Conservation (phyloP, 1,284 basidiomycete species). For the Ceratobasidium sp. region DNA sequence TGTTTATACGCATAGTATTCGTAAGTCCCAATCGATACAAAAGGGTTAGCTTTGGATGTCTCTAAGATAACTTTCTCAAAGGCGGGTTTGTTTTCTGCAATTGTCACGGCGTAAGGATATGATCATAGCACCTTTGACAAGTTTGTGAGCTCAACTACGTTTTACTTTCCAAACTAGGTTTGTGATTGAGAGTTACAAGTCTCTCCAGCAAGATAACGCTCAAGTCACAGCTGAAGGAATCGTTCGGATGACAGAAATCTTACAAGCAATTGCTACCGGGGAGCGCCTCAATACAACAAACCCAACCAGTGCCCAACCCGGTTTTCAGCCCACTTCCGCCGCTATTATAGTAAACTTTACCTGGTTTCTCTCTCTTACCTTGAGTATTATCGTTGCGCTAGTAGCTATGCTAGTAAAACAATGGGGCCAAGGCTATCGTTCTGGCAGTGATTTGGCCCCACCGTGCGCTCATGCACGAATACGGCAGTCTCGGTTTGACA, state of each 20-base stretch:
- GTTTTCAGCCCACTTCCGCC: background rate
- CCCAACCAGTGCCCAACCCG: background rate
- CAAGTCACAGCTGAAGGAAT: background rate
- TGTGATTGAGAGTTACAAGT: too few relatives aligned
- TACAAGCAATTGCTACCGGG: conserved; percentile 8
- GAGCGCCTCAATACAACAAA: background rate
- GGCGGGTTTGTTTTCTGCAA: conserved; percentile 31
- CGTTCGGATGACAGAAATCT: background rate
- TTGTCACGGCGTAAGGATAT: conserved; percentile 25
- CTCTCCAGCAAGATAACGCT: conserved; percentile 4
- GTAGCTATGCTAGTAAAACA: conserved; percentile 31
- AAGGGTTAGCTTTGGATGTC: too few relatives aligned
- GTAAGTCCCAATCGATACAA: background rate
- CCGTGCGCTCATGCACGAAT: conserved; percentile 25
- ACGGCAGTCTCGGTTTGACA: conserved; percentile 27
- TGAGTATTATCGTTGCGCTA: conserved; percentile 14
- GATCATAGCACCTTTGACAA: background rate
- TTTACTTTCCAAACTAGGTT: background rate
- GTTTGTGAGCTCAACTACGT: background rate
- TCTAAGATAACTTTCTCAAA: too few relatives aligned
- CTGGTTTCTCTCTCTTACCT: conserved; percentile 33
- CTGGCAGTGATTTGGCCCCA: background rate
- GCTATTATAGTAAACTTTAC: background rate
- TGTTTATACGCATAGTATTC: background rate
- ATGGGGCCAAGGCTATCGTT: conserved; percentile 8